phyloP scores from a whole-genome alignment of 805 yeast genomes.

The Wickerhamomyces xylosicus region DNA sequence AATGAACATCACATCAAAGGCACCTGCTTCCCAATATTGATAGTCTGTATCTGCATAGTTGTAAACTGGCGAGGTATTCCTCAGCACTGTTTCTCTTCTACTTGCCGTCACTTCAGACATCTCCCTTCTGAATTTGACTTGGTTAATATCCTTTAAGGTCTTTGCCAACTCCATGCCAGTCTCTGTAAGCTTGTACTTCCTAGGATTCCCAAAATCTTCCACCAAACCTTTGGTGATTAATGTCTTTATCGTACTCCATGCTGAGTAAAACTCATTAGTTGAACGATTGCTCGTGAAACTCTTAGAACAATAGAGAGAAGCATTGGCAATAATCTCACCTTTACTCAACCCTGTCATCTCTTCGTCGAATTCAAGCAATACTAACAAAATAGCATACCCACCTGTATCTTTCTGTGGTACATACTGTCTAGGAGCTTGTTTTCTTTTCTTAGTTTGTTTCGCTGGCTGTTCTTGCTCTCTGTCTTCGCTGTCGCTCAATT shows the following conservation, averaged over 20 bases:
- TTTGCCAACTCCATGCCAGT: slow-evolving; percentile 58
- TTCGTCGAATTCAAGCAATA: slow-evolving; percentile 39
- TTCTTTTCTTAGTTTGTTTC: slow-evolving; percentile 12
- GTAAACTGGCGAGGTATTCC: not conserved
- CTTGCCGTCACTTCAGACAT: slow-evolving; percentile 10
- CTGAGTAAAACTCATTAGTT: slow-evolving; percentile 55
- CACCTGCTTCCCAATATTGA: slow-evolving; percentile 48
- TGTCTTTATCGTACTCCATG: slow-evolving; percentile 65
- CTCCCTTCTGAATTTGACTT: slow-evolving; percentile 20
- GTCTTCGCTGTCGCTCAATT: not conserved
- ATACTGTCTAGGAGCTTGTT: slow-evolving; percentile 29
- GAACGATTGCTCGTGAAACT: slow-evolving; percentile 53
- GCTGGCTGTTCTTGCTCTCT: not conserved
- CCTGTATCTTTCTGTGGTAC: slow-evolving; percentile 74
- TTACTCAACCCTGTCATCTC: slow-evolving; percentile 49
- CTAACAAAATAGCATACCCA: slow-evolving; percentile 70
- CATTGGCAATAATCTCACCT: slow-evolving; percentile 44
- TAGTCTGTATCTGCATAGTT: slow-evolving; percentile 12
- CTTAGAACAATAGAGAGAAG: slow-evolving; percentile 42
- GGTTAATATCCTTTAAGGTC: slow-evolving; percentile 38
- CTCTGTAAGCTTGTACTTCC: slow-evolving; percentile 53
- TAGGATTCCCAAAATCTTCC: slow-evolving; percentile 44
- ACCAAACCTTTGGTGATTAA: slow-evolving; percentile 54
- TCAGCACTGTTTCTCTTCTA: slow-evolving; percentile 5
- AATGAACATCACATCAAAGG: slow-evolving; percentile 49